Percentiles rank a stretch among this genome's conserved stretches.
phyloP scores from a whole-genome alignment of 1,284 basidiomycete species.

The Cutaneotrichosporon curvatum region DNA sequence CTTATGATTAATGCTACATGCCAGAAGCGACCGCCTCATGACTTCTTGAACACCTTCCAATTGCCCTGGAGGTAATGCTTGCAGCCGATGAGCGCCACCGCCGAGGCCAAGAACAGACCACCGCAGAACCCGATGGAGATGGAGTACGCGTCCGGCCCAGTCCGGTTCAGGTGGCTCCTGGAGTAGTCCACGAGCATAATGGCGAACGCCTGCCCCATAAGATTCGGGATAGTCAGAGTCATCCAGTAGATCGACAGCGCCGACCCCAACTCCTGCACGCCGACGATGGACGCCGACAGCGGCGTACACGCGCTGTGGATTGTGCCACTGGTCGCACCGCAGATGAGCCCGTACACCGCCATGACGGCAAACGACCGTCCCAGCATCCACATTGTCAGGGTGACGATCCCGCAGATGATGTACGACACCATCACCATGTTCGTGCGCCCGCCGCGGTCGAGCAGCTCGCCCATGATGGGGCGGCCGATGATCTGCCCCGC shows the following conservation, averaged over 20 bases:
- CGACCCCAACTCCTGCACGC: conserved; percentile 42
- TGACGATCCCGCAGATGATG: conserved; percentile 43
- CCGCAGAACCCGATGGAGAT: conserved; percentile 47
- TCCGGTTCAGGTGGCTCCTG: conserved; percentile 25
- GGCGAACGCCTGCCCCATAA: conserved; percentile 46
- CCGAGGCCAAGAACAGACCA: conserved; percentile 34
- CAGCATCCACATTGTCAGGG: conserved; percentile 47
- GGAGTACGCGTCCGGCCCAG: conserved; percentile 38
- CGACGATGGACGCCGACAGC: conserved; percentile 42
- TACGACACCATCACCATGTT: conserved; percentile 46
- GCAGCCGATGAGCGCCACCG: conserved; percentile 32
- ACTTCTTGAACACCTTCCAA: conserved; percentile 20
- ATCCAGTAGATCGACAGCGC: conserved; percentile 47
- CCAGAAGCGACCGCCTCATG: neutral
- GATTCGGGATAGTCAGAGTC: conserved; percentile 32
- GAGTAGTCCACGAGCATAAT: conserved; percentile 45
- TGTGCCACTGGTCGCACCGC: conserved; percentile 45
- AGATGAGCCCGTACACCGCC: conserved; percentile 44
- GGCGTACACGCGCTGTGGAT: conserved; percentile 44
- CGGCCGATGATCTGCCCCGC: conserved; percentile 49
- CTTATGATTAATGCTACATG: too few species aligned
- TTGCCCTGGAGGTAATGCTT: conserved; percentile 41
- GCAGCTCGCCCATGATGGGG: conserved; percentile 41
- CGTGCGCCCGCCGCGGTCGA: conserved; percentile 45
- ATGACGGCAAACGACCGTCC: conserved; percentile 44